Base-by-base conservation (phyloP, 805 yeast species). In the Scheffersomyces coipomensis region DNA sequence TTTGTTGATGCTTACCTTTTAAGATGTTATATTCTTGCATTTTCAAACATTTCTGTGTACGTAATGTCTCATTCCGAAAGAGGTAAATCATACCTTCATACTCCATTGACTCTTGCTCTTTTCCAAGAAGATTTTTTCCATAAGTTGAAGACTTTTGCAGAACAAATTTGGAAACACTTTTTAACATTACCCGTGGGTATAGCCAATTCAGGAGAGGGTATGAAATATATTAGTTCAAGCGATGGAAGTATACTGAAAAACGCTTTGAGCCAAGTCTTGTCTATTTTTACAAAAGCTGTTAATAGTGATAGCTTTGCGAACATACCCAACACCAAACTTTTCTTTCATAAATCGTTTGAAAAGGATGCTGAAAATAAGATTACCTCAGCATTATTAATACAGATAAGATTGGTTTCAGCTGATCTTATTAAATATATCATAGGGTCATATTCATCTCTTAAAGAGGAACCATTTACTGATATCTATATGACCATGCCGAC, bases 121-220 rank as follows among this genome's bases (percentile, higher is more conserved):
- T 61, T 80, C 40, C 82, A 81, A 49, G 53, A 62, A 30, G 76
- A 74, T 7, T 81, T 81, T 3, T 72, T 71, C 39, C 50, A 58
- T 2, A 49, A 46, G 4, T 51, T 72, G 33, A 59, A 58, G 29
- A 56, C 62, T 3, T 44, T 29, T 48, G 61, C 48, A 33, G 46
- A 42, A 7, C 15, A 10, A 3, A 45, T 38, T 30, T 71, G 49
- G 58, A 43, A 22, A 13, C 42, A 16, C 39, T 49, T 45, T 30
- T 52, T 42, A 10, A 35, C 19, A 38, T 44, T 19, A 48, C 48
- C 12, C 37, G 52, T 26, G 27, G 46, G 24, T 10, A 44, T 35
- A 27, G 48, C 44, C 15, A 51, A 25, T 46, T 59, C 39, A 31
- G 62, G 34, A 35, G 57, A 25, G 49, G 61, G 33, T 7, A 45